phyloP scores from a whole-genome alignment of 306 rosid genomes.

The Bauhinia variegata region DNA sequence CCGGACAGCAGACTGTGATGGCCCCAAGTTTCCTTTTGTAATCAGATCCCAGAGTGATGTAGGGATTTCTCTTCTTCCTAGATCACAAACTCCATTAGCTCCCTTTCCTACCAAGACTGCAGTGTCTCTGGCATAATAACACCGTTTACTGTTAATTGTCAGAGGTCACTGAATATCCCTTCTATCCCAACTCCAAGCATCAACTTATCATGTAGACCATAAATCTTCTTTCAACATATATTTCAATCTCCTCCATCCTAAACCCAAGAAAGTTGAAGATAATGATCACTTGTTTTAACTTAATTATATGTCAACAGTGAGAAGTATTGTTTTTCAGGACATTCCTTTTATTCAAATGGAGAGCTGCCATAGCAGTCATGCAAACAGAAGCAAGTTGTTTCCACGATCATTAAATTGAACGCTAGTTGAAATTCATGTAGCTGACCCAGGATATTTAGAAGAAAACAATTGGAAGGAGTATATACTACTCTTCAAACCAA shows the following conservation, averaged over 20 bases:
- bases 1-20: not conserved
- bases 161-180: not conserved
- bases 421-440: no score
- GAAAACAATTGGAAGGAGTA: slow-evolving; percentile 5
- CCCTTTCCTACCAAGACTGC: no score
- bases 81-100: not conserved
- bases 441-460: not conserved
- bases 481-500: slow-evolving; percentile 1
- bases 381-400: not conserved
- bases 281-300: no score
- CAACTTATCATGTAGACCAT: not conserved
- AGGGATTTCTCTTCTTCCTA: not conserved
- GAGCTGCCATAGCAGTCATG: not conserved
- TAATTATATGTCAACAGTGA: not conserved
- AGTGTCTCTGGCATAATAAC: no score
- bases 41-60: not conserved
- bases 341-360: not conserved
- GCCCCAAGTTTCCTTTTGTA: not conserved
- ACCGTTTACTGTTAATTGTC: no score
- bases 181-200: not conserved
- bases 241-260: not conserved
- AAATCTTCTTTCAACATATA: not conserved
- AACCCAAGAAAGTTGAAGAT: not conserved
- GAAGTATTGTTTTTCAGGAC: not conserved
- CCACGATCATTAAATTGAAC: no score